Evolutionary conservation across 2,329 filamentous ascomycete species (phyloP).

Genomic region (Penicillium sp.): DNA sequence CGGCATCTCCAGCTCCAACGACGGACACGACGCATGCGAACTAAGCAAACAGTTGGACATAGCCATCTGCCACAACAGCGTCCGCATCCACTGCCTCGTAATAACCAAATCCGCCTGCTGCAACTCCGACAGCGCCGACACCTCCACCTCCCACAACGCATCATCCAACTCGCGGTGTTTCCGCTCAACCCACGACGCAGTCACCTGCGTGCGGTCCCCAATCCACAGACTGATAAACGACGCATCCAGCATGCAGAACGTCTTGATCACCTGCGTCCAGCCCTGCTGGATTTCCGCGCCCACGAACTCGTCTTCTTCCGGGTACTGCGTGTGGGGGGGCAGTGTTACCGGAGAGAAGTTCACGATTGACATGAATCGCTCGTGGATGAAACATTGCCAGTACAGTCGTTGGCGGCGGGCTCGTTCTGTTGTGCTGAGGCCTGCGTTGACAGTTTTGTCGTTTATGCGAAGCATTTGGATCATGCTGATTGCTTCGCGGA

Average conservation of each 20-base stretch:
- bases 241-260: slow-evolving; percentile 46
- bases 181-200: slow-evolving; percentile 45
- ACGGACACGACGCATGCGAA: slow-evolving; percentile 27
- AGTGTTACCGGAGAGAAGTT: slow-evolving; percentile 48
- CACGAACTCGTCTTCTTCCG: slow-evolving; percentile 37
- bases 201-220: slow-evolving; percentile 37
- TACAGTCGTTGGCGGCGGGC: slow-evolving; percentile 51
- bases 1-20: slow-evolving; percentile 46
- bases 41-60: slow-evolving; percentile 47
- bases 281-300: slow-evolving; percentile 41
- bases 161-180: slow-evolving; percentile 48
- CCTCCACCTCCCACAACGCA: slow-evolving; percentile 36
- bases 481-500: slow-evolving; percentile 51
- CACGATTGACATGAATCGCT: slow-evolving; percentile 55
- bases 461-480: slow-evolving; percentile 48
- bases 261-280: slow-evolving; percentile 47
- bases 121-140: slow-evolving; percentile 42
- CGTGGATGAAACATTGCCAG: slow-evolving; percentile 58
- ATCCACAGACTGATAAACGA: slow-evolving; percentile 49
- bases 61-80: slow-evolving; percentile 51
- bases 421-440: slow-evolving; percentile 37
- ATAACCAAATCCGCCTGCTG: slow-evolving; percentile 52
- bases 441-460: slow-evolving; percentile 35
- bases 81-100: slow-evolving; percentile 51
- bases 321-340: slow-evolving; percentile 39